Conservation (phyloP, 129 eudicot species). For the Apium graveolens region DNA sequence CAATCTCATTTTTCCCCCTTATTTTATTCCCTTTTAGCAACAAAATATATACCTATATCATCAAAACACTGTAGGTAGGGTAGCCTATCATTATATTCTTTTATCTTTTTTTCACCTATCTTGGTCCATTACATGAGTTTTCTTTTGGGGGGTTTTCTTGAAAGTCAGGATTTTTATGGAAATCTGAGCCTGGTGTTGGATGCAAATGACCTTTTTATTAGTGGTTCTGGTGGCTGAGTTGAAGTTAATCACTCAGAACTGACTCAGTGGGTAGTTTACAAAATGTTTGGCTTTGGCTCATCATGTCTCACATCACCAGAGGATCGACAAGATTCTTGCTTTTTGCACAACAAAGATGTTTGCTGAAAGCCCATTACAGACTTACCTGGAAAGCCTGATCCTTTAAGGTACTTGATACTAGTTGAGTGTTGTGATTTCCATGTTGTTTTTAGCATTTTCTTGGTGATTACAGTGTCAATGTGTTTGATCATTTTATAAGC, state of each 20-base stretch:
- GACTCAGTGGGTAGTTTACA: slow-evolving; percentile 2
- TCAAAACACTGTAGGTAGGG: too few species aligned
- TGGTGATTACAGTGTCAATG: not conserved
- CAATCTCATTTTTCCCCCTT: too few species aligned
- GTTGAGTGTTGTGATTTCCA: not conserved
- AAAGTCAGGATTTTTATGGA: not conserved
- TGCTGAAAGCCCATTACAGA: too few species aligned
- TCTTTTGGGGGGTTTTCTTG: too few species aligned
- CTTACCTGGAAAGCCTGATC: not conserved
- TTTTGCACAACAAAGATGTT: not conserved
- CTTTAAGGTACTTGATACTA: not conserved
- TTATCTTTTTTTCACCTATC: too few species aligned
- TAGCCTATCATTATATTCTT: too few species aligned
- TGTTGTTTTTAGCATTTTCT: not conserved
- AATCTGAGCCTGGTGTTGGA: not conserved
- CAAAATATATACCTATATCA: too few species aligned
- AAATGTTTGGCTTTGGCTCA: not conserved
- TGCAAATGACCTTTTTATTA: not conserved
- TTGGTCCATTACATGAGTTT: too few species aligned
- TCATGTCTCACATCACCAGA: not conserved
- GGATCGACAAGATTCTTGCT: not conserved
- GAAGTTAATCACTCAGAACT: not conserved
- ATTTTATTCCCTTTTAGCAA: too few species aligned
- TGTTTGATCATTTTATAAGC: not conserved
- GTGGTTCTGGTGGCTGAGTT: slow-evolving; percentile 9